phyloP scores from a whole-genome alignment of 225 moss, liverwort and hornwort species.

The Straminergon stramineum region DNA sequence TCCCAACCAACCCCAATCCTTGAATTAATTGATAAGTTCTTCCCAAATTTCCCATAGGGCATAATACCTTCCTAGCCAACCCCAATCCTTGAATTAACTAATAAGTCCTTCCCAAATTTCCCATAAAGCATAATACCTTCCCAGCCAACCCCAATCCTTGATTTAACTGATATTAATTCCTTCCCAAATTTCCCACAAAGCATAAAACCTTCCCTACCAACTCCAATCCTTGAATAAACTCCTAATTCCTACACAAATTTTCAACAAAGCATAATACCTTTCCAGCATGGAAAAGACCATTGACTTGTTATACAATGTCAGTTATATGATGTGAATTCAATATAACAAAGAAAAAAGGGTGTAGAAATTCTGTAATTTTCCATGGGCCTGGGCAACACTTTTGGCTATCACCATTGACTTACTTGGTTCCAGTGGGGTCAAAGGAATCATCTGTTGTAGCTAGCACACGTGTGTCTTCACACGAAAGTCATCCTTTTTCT shows the following conservation, averaged over 20 bases:
- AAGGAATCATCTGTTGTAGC: neutral
- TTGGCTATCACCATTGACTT: neutral
- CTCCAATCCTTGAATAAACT: neutral
- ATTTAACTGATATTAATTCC: neutral
- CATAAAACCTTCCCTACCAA: neutral
- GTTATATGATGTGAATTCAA: neutral
- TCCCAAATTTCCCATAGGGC: too few species aligned
- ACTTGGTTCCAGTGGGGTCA: neutral
- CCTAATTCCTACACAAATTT: rapidly evolving
- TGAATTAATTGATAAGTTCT: too few species aligned
- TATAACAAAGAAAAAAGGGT: neutral
- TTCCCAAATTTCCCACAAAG: rapidly evolving
- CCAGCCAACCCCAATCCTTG: neutral
- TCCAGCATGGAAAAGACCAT: neutral
- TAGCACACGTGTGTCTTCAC: neutral
- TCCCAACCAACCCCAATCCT: too few species aligned
- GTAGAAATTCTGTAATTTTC: neutral
- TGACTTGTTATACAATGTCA: neutral
- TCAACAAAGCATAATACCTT: neutral
- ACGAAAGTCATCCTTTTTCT: neutral
- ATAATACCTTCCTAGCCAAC: too few species aligned
- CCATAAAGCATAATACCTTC: too few species aligned
- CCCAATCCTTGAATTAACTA: too few species aligned
- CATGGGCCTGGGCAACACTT: neutral
- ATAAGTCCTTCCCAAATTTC: too few species aligned